Base-by-base conservation (phyloP, 2,329 filamentous ascomycete species). In the Diaporthe humulicola region DNA sequence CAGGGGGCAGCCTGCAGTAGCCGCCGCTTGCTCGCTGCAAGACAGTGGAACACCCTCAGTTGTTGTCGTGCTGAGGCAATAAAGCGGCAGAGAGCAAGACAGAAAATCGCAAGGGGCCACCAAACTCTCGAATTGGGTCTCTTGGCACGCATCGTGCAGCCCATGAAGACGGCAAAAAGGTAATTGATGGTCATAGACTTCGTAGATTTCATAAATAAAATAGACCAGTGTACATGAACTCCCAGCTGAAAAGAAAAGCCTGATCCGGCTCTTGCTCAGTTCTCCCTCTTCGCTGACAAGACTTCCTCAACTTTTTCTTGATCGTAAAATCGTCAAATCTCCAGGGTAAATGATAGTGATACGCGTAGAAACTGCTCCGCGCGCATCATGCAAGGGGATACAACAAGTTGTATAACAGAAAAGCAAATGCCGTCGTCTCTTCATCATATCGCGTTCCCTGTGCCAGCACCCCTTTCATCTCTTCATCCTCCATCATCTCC, bases 291-390 rank as follows among this genome's bases (percentile, higher is more conserved):
- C 60, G 71, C 60, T 58, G 36, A 60, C 61, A 69, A 69, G 40
- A 36, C 19, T 36, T 28, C 30, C 52, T 50, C 28, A 57, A 70
- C 72, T 60, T 73, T 73, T 73, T 28, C 45, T 73, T 61, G 60
- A 58, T 70, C 72, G 33, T 73, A 38, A 73, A 60, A 36, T 70
- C 52, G 52, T 73, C 56, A 50, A 54, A 70, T 52, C 33, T 42
- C 38, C 52, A 33, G 22, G 22, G 22, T 61, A 25, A 54, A 17
- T 25, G 61, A 25, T 58, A 30, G 45, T 22, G n/a, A 61, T 36
- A 54, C 33, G 30, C 14, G 33, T 9, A 50, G 64, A 54, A n/a
- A 69, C 64, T 25, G n/a, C 33, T 54, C 64, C 64, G 9, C 40
- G 36, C 14, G 60, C 60, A 56, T 48, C 36, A 66, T 70, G 71